These are phyloP conservation scores for Podospora sp. DNA, from an alignment of 495 filamentous ascomycete genomes.

Conservation along the genomic window DNA sequence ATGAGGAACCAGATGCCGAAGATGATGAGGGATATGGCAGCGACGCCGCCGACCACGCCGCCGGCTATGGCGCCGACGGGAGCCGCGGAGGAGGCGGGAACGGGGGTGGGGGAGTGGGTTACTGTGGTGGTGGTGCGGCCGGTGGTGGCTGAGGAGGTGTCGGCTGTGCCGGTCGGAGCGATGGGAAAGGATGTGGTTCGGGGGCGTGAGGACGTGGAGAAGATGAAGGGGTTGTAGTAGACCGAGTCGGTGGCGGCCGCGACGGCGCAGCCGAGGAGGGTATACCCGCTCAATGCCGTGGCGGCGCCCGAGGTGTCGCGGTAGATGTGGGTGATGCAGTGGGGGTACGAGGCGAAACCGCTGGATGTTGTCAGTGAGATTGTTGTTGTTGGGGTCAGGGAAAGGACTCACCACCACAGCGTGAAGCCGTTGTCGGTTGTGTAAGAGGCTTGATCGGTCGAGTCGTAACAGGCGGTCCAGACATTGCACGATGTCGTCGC, in stretches of 20 bases:
- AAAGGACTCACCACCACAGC: conserved; percentile 29
- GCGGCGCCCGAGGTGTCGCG: conserved; percentile 10
- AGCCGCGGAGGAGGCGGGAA: conserved; percentile 11
- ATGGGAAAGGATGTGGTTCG: background rate
- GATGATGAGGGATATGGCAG: conserved; percentile 41
- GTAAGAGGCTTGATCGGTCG: conserved; percentile 16
- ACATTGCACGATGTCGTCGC: conserved; percentile 21
- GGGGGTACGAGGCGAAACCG: conserved; percentile 26
- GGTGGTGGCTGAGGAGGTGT: background rate
- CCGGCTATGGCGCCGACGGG: conserved; percentile 46
- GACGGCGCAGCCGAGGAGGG: conserved; percentile 32
- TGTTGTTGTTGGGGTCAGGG: background rate
- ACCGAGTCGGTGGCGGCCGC: conserved; percentile 36
- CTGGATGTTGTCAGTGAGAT: conserved; percentile 14
- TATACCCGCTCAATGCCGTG: conserved; percentile 24
- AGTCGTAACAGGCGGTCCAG: conserved; percentile 30
- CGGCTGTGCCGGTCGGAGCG: conserved; percentile 1
- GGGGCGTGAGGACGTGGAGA: background rate
- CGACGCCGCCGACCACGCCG: conserved; percentile 53
- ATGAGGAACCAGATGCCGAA: conserved; percentile 46
- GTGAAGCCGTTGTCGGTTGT: conserved; percentile 33
- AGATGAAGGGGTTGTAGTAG: conserved; percentile 25
- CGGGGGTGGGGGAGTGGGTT: background rate
- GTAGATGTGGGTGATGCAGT: conserved; percentile 35
- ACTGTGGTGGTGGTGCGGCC: conserved; percentile 2